Percentiles rank a stretch among this genome's conserved stretches.
These are phyloP conservation scores for Fusarium sacchari DNA, from an alignment of 2,329 filamentous ascomycete species.

Conservation along the genomic window DNA sequence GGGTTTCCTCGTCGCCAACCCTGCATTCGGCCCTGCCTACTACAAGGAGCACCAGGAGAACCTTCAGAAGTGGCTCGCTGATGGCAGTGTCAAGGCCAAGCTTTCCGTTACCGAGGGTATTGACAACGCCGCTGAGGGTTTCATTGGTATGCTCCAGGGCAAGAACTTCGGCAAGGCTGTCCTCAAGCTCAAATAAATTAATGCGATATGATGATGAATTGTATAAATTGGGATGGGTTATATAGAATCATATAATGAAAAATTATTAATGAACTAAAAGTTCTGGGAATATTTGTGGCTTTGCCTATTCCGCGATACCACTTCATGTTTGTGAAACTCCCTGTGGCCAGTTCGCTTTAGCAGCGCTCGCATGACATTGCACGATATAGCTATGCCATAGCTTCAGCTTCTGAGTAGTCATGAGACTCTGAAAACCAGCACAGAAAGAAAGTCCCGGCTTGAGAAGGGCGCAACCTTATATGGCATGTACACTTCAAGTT, in stretches of 20 bases:
- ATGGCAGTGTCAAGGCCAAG: slow-evolving; percentile 78
- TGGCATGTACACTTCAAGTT: no score
- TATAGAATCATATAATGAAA: background rate
- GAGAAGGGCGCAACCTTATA: no score
- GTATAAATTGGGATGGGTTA: background rate
- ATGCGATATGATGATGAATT: slow-evolving; percentile 11
- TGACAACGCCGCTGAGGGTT: slow-evolving; percentile 78
- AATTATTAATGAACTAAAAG: background rate
- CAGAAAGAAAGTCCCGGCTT: background rate
- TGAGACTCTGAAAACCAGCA: no score
- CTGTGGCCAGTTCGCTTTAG: accelerated
- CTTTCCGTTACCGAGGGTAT: slow-evolving; percentile 77
- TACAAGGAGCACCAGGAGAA: slow-evolving; percentile 77
- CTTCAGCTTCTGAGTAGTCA: no score
- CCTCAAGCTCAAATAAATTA: slow-evolving; percentile 63
- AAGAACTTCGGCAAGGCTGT: slow-evolving; percentile 90
- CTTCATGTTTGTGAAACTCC: accelerated
- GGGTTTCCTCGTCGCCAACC: slow-evolving; percentile 79
- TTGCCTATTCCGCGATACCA: accelerated
- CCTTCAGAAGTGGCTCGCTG: slow-evolving; percentile 78
- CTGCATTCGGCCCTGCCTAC: slow-evolving; percentile 74
- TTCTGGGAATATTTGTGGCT: accelerated
- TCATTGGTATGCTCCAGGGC: slow-evolving; percentile 79
- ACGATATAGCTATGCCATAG: background rate
- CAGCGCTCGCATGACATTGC: accelerated